Evolutionary conservation across 345 rosid species (phyloP).

Genomic region (Pelargonium nanum): DNA sequence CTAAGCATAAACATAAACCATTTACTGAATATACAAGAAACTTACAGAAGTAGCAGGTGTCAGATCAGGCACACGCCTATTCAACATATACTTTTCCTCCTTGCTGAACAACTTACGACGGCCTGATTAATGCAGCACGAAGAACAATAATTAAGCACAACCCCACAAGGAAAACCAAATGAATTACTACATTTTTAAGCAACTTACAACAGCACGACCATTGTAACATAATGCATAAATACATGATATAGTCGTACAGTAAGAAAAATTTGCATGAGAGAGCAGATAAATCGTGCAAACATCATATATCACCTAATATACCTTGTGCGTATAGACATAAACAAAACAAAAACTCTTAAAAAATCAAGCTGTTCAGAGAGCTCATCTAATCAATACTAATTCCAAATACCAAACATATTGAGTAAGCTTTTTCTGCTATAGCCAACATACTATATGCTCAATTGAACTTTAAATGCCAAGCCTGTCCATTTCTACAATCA

Average conservation of each 20-base stretch:
- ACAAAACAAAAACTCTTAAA: neutral
- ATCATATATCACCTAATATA: too few relatives aligned
- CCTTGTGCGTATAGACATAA: too few relatives aligned
- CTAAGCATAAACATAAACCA: neutral
- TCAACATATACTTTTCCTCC: slow-evolving; percentile 75
- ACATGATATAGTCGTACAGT: too few relatives aligned
- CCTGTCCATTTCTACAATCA: neutral
- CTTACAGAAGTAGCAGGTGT: slow-evolving; percentile 76
- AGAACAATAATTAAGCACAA: too few relatives aligned
- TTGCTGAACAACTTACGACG: slow-evolving; percentile 55
- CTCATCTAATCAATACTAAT: neutral
- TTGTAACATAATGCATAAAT: too few relatives aligned
- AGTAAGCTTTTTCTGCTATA: neutral
- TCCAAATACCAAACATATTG: neutral
- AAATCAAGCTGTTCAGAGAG: neutral
- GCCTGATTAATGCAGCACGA: slow-evolving; percentile 28
- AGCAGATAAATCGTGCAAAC: too few relatives aligned
- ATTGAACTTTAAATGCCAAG: neutral
- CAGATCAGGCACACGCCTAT: slow-evolving; percentile 56
- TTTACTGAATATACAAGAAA: neutral
- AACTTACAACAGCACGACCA: too few relatives aligned
- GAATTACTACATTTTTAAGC: too few relatives aligned
- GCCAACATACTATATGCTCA: neutral
- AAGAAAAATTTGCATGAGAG: too few relatives aligned
- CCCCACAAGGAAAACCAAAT: too few relatives aligned